Percentiles rank a stretch among this genome's conserved stretches.
Evolutionary conservation across 805 yeast species (phyloP).

Genomic region (Monosporozyma unispora): DNA sequence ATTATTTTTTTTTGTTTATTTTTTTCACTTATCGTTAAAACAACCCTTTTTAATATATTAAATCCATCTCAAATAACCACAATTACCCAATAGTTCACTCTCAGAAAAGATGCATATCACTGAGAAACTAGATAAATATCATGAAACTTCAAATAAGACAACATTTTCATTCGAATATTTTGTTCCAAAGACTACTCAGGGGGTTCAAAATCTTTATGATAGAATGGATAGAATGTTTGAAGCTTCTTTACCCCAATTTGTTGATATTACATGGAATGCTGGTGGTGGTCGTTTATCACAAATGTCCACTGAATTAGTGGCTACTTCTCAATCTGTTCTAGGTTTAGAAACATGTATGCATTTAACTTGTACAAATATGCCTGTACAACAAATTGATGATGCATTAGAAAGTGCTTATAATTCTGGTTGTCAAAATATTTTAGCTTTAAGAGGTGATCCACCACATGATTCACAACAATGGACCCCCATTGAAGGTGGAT

Average conservation of each 20-base stretch:
- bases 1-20: too few relatives aligned
- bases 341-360: slow-evolving; percentile 98
- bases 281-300: slow-evolving; percentile 75
- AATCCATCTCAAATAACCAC: neutral
- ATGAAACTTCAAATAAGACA: slow-evolving; percentile 34
- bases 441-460: slow-evolving; percentile 94
- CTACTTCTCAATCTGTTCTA: slow-evolving; percentile 79
- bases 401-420: slow-evolving; percentile 79
- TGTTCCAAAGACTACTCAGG: slow-evolving; percentile 95
- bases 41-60: too few relatives aligned
- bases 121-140: slow-evolving; percentile 30
- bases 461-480: slow-evolving; percentile 44
- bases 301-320: slow-evolving; percentile 83
- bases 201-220: slow-evolving; percentile 91
- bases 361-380: slow-evolving; percentile 94
- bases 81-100: too few relatives aligned
- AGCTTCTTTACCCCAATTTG: slow-evolving; percentile 71
- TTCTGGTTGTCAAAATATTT: slow-evolving; percentile 90
- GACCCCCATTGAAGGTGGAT: slow-evolving; percentile 59
- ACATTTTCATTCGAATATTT: slow-evolving; percentile 95
- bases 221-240: slow-evolving; percentile 97
- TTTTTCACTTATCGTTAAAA: too few relatives aligned
- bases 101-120: slow-evolving; percentile 31
- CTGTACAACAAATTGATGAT: slow-evolving; percentile 64
- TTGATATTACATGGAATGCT: slow-evolving; percentile 98